Evolutionary conservation across 176 grass and related monocot genomes (phyloP).

Genomic region (Hordeum vulgare): DNA sequence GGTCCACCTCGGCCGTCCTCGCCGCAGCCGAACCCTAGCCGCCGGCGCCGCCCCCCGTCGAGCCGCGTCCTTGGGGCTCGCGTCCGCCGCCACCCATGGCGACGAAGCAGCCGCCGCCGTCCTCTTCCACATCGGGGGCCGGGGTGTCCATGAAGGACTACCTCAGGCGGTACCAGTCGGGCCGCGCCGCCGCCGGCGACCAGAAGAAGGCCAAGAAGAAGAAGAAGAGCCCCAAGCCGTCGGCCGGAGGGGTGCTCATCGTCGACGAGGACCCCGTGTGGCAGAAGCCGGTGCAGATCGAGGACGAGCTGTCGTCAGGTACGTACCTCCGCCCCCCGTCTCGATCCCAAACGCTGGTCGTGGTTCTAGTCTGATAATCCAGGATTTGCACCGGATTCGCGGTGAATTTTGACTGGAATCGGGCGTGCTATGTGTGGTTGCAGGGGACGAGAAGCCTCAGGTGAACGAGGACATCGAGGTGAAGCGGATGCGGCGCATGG

Average conservation of each 20-base stretch:
- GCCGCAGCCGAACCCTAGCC: too few species aligned
- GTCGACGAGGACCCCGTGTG: conserved; percentile 95
- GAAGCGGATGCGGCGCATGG: conserved; percentile 75
- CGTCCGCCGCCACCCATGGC: too few species aligned
- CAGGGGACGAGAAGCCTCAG: conserved; percentile 70
- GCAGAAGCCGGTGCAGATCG: conserved; percentile 82
- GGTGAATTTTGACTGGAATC: neutral
- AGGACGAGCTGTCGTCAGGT: conserved; percentile 63
- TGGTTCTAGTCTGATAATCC: neutral
- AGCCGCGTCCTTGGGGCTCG: too few species aligned
- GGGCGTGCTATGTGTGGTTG: neutral
- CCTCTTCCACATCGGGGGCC: too few species aligned
- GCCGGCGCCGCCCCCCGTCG: too few species aligned
- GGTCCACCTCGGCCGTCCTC: too few species aligned
- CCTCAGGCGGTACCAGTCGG: too few species aligned
- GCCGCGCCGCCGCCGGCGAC: conserved; percentile 9
- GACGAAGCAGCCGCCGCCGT: too few species aligned
- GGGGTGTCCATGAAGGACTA: too few species aligned
- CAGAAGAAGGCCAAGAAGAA: conserved; percentile 74
- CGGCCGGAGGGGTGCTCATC: conserved; percentile 56
- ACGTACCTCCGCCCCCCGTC: neutral
- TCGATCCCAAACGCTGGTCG: neutral
- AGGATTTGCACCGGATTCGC: neutral
- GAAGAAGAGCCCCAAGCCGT: conserved; percentile 54
- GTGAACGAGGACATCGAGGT: conserved; percentile 91